Evolutionary conservation across 2,329 filamentous ascomycete species (phyloP), one percentile per base, ranked within the genome.

Genomic region (Sclerotinia minor): DNA sequence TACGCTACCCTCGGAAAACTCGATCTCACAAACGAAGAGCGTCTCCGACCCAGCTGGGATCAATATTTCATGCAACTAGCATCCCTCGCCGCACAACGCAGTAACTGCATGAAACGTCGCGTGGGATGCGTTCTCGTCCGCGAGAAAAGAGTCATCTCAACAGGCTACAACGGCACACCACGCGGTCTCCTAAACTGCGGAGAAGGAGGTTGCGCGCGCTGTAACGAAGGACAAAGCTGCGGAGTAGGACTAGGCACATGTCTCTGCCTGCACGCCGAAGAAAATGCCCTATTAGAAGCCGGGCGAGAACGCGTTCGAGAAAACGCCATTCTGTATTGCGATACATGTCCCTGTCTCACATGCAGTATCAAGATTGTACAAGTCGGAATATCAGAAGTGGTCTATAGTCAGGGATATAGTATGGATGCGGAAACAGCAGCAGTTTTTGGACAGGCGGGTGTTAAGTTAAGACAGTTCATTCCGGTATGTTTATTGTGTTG

Each of bases 321-420:
- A 67, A 91, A 89, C 5, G 87, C 91, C 49, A 91, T 92, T 61
- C 81, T 99, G 35, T 99, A 97, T 80, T 97, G 94, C 79, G 92
- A 97, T 77, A 97, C 94, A 73, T 99, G 95, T 79, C 95, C 95
- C 5, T 99, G 95, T 78, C 82, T 99, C 78, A 99, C 95, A 2
- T 99, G 95, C 79, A 97, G 92, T 75, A 96, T 99, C 82, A 99
- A 99, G 82, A 98, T 99, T 76, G 92, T 92, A 29, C 95, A 99
- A 81, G 92, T 98, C 9, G 95, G 95, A 24, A 97, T 99, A 72
- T 88, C 87, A 53, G 95, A 99, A 82, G 95, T 99, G 19, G 94
- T 99, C 19, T 99, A 97, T 76, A 94, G 88, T 72, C 90, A 96
- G 77, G 88, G 91, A 35, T 99, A 99, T 78, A 94, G 94, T 77